Conservation (phyloP, 2,329 filamentous ascomycete species). For the Incumbomyces lentus region DNA sequence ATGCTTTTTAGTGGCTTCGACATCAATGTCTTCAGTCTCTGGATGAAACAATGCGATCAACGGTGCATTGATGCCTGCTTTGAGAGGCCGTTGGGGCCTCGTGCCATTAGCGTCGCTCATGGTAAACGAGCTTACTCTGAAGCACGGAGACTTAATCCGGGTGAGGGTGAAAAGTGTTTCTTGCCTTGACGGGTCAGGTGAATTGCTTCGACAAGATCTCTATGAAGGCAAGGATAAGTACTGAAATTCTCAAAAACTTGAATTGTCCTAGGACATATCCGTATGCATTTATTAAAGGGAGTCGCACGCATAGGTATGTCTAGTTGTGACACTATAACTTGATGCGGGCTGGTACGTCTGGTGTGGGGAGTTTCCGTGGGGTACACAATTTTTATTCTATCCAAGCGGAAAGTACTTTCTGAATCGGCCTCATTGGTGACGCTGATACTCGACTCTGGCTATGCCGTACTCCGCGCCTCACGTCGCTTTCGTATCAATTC, state of each 20-base stretch:
- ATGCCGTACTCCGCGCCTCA: slow-evolving; percentile 8
- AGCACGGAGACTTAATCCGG: background rate
- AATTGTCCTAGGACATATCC: too few relatives aligned
- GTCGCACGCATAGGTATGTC: too few relatives aligned
- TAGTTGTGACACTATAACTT: too few relatives aligned
- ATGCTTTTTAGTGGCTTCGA: slow-evolving; percentile 46
- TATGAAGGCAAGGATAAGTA: background rate
- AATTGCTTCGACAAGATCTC: background rate
- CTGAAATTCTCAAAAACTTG: background rate
- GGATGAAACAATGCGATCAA: slow-evolving; percentile 64
- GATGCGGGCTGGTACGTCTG: too few relatives aligned
- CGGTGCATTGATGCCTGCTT: slow-evolving; percentile 57
- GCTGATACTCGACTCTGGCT: background rate
- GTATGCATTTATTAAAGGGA: too few relatives aligned
- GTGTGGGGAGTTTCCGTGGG: slow-evolving; percentile 6
- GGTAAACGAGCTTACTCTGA: background rate
- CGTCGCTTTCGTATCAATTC: slow-evolving; percentile 38
- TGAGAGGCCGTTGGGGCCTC: slow-evolving; percentile 10
- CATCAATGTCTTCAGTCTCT: slow-evolving; percentile 55
- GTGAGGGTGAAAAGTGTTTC: background rate
- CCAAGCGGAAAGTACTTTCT: background rate
- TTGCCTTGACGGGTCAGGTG: background rate
- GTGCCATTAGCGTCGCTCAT: slow-evolving; percentile 10
- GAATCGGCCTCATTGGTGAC: background rate
- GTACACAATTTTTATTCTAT: background rate